Conservation (phyloP, 2,329 filamentous ascomycete genomes). For the Alternaria arborescens region DNA sequence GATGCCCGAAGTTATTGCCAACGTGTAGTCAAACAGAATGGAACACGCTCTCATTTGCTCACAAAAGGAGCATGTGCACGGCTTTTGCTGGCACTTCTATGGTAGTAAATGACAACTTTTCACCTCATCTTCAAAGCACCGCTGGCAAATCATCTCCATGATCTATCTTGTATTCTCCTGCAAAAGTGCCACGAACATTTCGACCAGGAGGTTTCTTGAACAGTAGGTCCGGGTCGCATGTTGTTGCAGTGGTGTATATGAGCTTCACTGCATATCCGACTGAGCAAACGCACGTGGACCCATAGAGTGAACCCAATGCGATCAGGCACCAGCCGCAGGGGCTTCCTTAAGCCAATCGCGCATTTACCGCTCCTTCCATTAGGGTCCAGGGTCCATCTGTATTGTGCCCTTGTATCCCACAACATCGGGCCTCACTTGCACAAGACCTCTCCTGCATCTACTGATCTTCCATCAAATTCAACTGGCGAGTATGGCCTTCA, state of each 20-base stretch:
- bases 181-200: background rate
- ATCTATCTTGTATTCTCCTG: background rate
- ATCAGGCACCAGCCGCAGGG: constrained; percentile 10
- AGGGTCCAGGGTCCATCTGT: background rate
- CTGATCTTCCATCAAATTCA: background rate
- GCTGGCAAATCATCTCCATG: background rate
- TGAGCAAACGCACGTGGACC: background rate
- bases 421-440: constrained; percentile 16
- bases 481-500: background rate
- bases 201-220: background rate
- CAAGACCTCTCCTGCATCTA: constrained; percentile 16
- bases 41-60: background rate
- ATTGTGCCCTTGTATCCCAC: constrained; percentile 4
- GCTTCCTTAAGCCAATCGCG: background rate
- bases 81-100: background rate
- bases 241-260: background rate
- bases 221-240: background rate
- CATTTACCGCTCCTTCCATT: constrained; percentile 9
- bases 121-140: background rate
- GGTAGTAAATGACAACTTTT: background rate
- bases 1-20: constrained; percentile 11
- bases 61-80: background rate
- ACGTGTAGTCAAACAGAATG: background rate
- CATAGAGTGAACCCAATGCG: background rate
- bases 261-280: background rate